Percentiles rank a stretch among this genome's conserved stretches.
These are phyloP conservation scores for Centaurea solstitialis DNA, from an alignment of 129 eudicot species.

Conservation along the genomic window DNA sequence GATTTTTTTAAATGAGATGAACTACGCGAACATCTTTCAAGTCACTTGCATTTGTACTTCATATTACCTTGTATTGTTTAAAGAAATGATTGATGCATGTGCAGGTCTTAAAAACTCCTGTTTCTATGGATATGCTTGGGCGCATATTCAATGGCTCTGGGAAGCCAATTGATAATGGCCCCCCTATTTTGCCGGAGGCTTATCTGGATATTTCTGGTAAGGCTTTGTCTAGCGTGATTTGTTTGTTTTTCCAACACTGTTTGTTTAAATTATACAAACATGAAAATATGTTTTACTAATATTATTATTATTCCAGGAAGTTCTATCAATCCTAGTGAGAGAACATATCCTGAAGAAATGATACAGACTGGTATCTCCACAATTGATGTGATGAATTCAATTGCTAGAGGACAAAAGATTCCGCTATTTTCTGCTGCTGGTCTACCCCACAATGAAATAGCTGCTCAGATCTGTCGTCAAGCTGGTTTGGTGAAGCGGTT, in stretches of 20 bases:
- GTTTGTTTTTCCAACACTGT: too few species aligned
- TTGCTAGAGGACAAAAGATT: slow-evolving; percentile 99
- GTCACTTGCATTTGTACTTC: neutral
- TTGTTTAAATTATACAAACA: too few species aligned
- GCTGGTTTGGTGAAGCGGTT: slow-evolving; percentile 98
- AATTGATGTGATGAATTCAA: slow-evolving; percentile 98
- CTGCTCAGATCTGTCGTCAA: slow-evolving; percentile 99
- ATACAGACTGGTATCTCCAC: slow-evolving; percentile 98
- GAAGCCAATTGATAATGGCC: slow-evolving; percentile 97
- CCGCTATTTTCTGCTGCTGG: slow-evolving; percentile 99
- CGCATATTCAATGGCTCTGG: slow-evolving; percentile 99
- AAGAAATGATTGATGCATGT: neutral
- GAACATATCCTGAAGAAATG: slow-evolving; percentile 99
- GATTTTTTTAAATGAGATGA: neutral
- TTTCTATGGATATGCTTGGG: slow-evolving; percentile 97
- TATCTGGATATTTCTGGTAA: slow-evolving; percentile 88
- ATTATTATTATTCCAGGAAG: slow-evolving; percentile 57
- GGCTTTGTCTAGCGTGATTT: slow-evolving; percentile 22
- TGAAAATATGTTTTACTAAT: too few species aligned
- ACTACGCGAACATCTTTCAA: neutral
- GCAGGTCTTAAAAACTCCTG: slow-evolving; percentile 97
- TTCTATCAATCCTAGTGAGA: slow-evolving; percentile 98
- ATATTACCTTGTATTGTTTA: neutral
- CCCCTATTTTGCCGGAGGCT: slow-evolving; percentile 95
- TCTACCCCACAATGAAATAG: slow-evolving; percentile 99